Base-by-base conservation (phyloP, 345 rosid genomes). In the Eucalyptus rudis region DNA sequence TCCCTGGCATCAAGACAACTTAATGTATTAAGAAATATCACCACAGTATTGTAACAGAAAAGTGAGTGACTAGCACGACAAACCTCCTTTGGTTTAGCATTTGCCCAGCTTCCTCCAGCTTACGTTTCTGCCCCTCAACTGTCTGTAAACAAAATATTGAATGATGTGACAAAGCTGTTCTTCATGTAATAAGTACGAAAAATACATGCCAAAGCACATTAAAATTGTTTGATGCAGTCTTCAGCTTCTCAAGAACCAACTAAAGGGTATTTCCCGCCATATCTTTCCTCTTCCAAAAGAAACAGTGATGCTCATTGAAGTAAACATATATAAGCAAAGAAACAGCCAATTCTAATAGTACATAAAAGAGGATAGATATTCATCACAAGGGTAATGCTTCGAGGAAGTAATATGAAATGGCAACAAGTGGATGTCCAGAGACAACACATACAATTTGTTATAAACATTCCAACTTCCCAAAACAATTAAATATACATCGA, bases 51-150 rank as follows among this genome's bases (percentile, higher is more conserved):
- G 24, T 52, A 56, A n/a, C 71, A 58, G 84, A 52, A 76, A 87
- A 79, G 50, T 43, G 52, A 29, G 87, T 36, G n/a, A 56, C n/a
- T 43, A 40, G 40, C 62, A 52, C 27, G 45, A 91, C 89, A 45
- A 27, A 94, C 96, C 94, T 96, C 89, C 97, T 89, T 88, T 94
- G 96, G 87, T 93, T 92, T 13, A 94, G 92, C 90, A 94, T 81
- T 86, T 93, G 96, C 85, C 92, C 94, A n/a, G 93, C 92, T 88
- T 95, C 96, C 86, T 96, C 98, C 52, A 96, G 86, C 92, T 95
- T 96, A 88, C 88, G 56, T 92, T 95, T 96, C 92, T 97, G 95
- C 86, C 93, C 95, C 90, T 97, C 95, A 56, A 96, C 96, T 20
- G 97, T 95, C 98, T 95, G 89, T 86, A 93, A 68, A 68, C 89